A percentile compares a stretch with the other conserved stretches of the same genome.
These are phyloP conservation scores for Rhynchosporium secalis DNA, from an alignment of 2,329 filamentous ascomycete genomes.

Conservation along the genomic window DNA sequence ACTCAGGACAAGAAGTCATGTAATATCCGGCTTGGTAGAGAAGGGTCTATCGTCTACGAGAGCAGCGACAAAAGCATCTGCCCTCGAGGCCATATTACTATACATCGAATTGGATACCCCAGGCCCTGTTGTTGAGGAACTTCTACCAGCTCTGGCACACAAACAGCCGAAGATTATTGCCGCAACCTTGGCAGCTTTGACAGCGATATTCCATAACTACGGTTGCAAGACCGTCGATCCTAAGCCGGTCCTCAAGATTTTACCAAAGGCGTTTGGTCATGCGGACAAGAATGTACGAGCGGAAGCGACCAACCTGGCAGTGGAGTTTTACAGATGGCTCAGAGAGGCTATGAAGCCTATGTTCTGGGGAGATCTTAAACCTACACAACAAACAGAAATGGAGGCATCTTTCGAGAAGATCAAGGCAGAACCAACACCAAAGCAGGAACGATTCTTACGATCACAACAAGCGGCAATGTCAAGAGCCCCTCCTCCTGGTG, in stretches of 20 bases:
- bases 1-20: slow-evolving; percentile 67
- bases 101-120: slow-evolving; percentile 88
- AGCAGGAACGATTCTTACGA: slow-evolving; percentile 84
- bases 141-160: slow-evolving; percentile 78
- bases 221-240: slow-evolving; percentile 93
- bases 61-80: slow-evolving; percentile 83
- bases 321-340: slow-evolving; percentile 96
- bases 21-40: slow-evolving; percentile 79
- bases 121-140: slow-evolving; percentile 83
- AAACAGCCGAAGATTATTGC: slow-evolving; percentile 90
- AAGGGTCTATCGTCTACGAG: slow-evolving; percentile 88
- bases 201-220: slow-evolving; percentile 86
- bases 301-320: slow-evolving; percentile 85
- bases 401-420: slow-evolving; percentile 93
- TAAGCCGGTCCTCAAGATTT: slow-evolving; percentile 81
- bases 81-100: slow-evolving; percentile 82
- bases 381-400: slow-evolving; percentile 90
- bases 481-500: slow-evolving; percentile 61
- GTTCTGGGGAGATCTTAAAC: slow-evolving; percentile 94
- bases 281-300: slow-evolving; percentile 98
- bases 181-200: slow-evolving; percentile 73
- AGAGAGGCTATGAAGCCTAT: slow-evolving; percentile 97
- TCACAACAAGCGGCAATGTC: slow-evolving; percentile 86
- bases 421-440: slow-evolving; percentile 81
- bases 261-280: slow-evolving; percentile 91